A percentile compares a stretch with the other conserved stretches of the same genome.
These are phyloP conservation scores for Erysimum cheiranthoides DNA, from an alignment of 345 rosid species.

Conservation along the genomic window DNA sequence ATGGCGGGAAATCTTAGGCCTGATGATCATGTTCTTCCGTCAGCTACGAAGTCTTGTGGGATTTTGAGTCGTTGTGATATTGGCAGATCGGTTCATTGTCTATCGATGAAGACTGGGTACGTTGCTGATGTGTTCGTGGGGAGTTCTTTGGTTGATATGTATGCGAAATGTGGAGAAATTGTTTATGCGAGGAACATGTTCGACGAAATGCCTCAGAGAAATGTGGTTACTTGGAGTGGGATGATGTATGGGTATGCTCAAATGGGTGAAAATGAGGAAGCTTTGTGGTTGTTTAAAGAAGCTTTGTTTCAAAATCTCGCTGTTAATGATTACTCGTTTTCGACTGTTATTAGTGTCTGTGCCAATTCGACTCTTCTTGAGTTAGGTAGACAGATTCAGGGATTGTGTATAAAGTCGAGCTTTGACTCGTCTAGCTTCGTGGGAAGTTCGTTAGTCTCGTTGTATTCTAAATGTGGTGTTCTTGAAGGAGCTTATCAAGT, in stretches of 20 bases:
- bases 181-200: constrained; percentile 67
- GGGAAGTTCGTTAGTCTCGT: constrained; percentile 77
- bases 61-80: constrained; percentile 61
- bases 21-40: constrained; percentile 82
- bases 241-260: constrained; percentile 89
- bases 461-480: constrained; percentile 82
- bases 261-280: constrained; percentile 72
- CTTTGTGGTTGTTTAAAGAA: constrained; percentile 69
- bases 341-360: constrained; percentile 79
- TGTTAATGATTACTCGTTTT: constrained; percentile 85
- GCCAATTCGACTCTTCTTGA: constrained; percentile 73
- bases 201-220: constrained; percentile 82
- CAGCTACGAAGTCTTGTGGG: constrained; percentile 77
- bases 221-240: constrained; percentile 95
- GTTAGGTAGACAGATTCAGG: constrained; percentile 87
- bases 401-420: constrained; percentile 74
- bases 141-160: constrained; percentile 88
- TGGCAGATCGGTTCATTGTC: constrained; percentile 68
- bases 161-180: constrained; percentile 72
- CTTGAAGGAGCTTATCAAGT: constrained; percentile 65
- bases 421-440: constrained; percentile 72
- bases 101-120: constrained; percentile 66
- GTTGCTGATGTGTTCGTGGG: constrained; percentile 76
- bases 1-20: constrained; percentile 52
- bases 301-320: constrained; percentile 59